Evolutionary conservation across 1,284 basidiomycete species (phyloP), one percentile per base, ranked within the genome.

Genomic region (Porodaedalea pini): DNA sequence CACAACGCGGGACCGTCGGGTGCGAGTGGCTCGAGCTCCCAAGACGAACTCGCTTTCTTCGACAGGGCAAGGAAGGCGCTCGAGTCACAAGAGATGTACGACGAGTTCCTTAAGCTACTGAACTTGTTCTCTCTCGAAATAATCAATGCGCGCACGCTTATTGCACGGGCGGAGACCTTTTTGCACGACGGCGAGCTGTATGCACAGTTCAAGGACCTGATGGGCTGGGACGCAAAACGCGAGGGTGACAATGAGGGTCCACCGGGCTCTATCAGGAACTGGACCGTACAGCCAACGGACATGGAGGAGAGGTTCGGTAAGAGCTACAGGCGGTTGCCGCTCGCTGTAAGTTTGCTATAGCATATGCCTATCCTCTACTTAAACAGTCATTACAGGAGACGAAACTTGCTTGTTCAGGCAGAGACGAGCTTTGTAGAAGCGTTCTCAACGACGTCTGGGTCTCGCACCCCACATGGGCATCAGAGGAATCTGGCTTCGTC

Each of bases 381-480:
- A 23, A 53, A 29, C 34, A 41, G 63, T 54, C 62, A 45, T 58
- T 66, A 55, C 65, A 94, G 92, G 96, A 98, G 75, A 83, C 91
- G 66, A 83, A 85, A 56, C 74, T 98, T 29, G 90, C 92, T 50
- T 99, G 97, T 71, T 97, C 94, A 2, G 95, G 92, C 5, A 87
- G 97, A 37, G 95, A 98, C 68, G 86, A 94, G 62, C 88, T 98
- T 63, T 97, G 93, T 71, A 92, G 94, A 73, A 95, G 94, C 49
- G 94, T 99, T 17, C 83, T 99, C 56, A 99, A 98, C 69, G 94
- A 98, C 67, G 83, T 88, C 64, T 97, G 94, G 92, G 92, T 98
- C 25, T 97, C 94, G 19, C 94, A 99, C 71, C 96, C 96, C 1
- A 96, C 93, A 0, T 98, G 94, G 93, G 93, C 92, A 17, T 98